Conservation (phyloP, 495 filamentous ascomycete genomes). For the Friedmanniomyces simplex region DNA sequence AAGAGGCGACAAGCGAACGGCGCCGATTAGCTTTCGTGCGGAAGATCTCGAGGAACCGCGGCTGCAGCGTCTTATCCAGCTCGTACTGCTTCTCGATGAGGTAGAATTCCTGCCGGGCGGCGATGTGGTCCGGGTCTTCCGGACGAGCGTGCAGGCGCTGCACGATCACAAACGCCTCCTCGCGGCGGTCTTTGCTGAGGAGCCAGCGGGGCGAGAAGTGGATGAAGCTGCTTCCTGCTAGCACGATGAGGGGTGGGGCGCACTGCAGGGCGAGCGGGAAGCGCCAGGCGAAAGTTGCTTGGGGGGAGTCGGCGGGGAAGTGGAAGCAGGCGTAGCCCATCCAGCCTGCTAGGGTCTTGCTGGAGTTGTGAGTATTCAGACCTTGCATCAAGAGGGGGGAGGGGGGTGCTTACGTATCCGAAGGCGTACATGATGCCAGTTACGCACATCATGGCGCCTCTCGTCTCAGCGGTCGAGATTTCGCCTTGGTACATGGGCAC, state of each 20-base stretch:
- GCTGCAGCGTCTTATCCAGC: slow-evolving; percentile 13
- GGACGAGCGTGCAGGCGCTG: slow-evolving; percentile 3
- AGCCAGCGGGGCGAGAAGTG: slow-evolving; percentile 41
- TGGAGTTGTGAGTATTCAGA: too few relatives aligned
- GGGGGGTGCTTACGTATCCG: too few relatives aligned
- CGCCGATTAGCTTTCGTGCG: slow-evolving; percentile 37
- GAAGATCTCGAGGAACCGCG: slow-evolving; percentile 29
- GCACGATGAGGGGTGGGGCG: slow-evolving; percentile 33
- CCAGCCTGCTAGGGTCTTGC: slow-evolving; percentile 8
- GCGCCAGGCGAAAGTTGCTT: slow-evolving; percentile 34
- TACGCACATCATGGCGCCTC: slow-evolving; percentile 32
- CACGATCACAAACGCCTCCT: slow-evolving; percentile 12
- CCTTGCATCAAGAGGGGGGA: too few relatives aligned
- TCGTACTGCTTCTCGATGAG: slow-evolving; percentile 19
- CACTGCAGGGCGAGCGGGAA: slow-evolving; percentile 38
- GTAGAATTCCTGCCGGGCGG: slow-evolving; percentile 11
- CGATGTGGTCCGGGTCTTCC: slow-evolving; percentile 1
- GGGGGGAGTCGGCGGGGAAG: slow-evolving; percentile 14
- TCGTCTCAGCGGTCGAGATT: slow-evolving; percentile 31
- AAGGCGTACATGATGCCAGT: slow-evolving; percentile 27
- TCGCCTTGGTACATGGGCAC: slow-evolving; percentile 40
- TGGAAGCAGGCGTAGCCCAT: slow-evolving; percentile 9
- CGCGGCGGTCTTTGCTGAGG: slow-evolving; percentile 28
- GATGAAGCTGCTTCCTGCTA: slow-evolving; percentile 33
- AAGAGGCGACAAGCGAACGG: slow-evolving; percentile 26